These are phyloP conservation scores for Dryas octopetala DNA, from an alignment of 306 rosid species.

Conservation along the genomic window DNA sequence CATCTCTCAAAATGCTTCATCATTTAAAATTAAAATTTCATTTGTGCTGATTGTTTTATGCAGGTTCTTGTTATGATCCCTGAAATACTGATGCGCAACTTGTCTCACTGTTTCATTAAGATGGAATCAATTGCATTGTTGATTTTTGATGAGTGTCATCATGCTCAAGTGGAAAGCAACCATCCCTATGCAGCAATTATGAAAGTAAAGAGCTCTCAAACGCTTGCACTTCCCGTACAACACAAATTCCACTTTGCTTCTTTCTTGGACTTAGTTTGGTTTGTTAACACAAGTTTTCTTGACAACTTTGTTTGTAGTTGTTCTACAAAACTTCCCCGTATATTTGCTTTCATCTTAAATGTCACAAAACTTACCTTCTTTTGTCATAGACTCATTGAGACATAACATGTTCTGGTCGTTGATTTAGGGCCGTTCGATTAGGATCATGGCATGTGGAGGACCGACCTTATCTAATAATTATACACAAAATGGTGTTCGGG, in stretches of 20 bases:
- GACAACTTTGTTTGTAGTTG: slow-evolving; percentile 40
- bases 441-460: background rate
- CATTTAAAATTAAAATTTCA: slow-evolving; percentile 6
- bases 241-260: slow-evolving; percentile 15
- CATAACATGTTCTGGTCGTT: background rate
- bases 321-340: slow-evolving; percentile 52
- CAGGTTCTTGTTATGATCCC: slow-evolving; percentile 99
- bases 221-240: slow-evolving; percentile 20
- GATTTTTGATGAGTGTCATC: slow-evolving; percentile 98
- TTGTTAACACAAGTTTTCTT: slow-evolving; percentile 26
- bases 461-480: background rate
- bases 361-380: slow-evolving; percentile 44
- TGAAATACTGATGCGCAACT: slow-evolving; percentile 55
- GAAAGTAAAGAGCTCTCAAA: slow-evolving; percentile 59
- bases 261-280: slow-evolving; percentile 15
- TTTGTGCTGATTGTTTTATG: slow-evolving; percentile 27
- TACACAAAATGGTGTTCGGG: background rate
- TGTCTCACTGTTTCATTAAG: slow-evolving; percentile 72
- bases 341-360: no score
- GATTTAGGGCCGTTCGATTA: background rate
- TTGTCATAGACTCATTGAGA: no score
- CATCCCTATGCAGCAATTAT: slow-evolving; percentile 89
- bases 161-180: slow-evolving; percentile 83
- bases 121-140: slow-evolving; percentile 81
- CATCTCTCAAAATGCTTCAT: slow-evolving; percentile 8